These are phyloP conservation scores for Calonectria ilicicola DNA, from an alignment of 2,329 filamentous ascomycete genomes.

Conservation along the genomic window DNA sequence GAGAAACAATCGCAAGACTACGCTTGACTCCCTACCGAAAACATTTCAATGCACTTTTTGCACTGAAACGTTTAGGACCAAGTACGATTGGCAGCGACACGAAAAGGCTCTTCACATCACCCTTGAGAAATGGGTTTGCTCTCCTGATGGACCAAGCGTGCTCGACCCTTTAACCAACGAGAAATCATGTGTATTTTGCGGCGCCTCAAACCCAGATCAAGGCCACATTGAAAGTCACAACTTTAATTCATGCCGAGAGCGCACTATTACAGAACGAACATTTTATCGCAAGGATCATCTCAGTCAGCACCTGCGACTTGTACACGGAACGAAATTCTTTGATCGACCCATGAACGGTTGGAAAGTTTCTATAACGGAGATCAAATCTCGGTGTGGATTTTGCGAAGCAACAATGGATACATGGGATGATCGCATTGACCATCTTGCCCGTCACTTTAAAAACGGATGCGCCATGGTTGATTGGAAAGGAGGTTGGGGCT, in stretches of 20 bases:
- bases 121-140: constrained; percentile 37
- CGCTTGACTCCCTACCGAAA: neutral
- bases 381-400: constrained; percentile 47
- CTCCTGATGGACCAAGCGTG: constrained; percentile 28
- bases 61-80: constrained; percentile 40
- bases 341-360: constrained; percentile 48
- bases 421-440: constrained; percentile 44
- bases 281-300: constrained; percentile 49
- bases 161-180: neutral
- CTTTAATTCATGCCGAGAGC: constrained; percentile 26
- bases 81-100: constrained; percentile 40
- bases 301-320: constrained; percentile 44
- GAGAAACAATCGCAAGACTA: neutral
- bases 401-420: constrained; percentile 38
- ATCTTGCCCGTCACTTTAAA: constrained; percentile 41
- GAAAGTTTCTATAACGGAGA: constrained; percentile 37
- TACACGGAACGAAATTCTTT: constrained; percentile 52
- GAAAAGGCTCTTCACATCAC: constrained; percentile 38
- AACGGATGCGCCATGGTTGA: constrained; percentile 38
- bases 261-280: constrained; percentile 11
- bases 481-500: constrained; percentile 40
- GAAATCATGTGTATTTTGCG: constrained; percentile 39
- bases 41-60: constrained; percentile 39
- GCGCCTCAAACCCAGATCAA: constrained; percentile 29
- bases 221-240: constrained; percentile 42